Percentiles rank a stretch among this genome's conserved stretches.
Conservation (phyloP, 768 basidiomycete species). For the Rhodosporidiobolus sp. region DNA sequence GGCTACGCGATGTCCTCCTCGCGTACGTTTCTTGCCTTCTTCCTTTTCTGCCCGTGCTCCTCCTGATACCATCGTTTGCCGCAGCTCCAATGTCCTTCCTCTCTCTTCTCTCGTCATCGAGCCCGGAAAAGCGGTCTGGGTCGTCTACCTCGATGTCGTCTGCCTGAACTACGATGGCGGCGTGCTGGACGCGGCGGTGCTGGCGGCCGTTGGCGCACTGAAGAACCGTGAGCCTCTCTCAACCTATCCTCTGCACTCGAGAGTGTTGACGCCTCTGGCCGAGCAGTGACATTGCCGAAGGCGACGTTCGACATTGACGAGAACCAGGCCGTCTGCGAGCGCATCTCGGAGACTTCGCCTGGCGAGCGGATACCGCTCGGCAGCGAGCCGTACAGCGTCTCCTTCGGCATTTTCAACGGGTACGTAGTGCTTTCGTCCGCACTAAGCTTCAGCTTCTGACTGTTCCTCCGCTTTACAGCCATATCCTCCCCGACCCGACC, state of each 20-base stretch:
- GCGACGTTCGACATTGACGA: constrained; percentile 27
- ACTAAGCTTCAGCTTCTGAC: background rate
- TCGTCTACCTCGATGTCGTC: constrained; percentile 87
- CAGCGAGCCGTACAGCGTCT: constrained; percentile 55
- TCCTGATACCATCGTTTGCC: background rate
- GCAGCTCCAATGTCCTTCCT: constrained; percentile 65
- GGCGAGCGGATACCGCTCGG: constrained; percentile 56
- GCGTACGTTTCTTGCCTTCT: constrained; percentile 55
- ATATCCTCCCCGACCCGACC: constrained; percentile 75
- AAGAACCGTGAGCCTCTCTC: constrained; percentile 55
- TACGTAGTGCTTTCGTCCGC: constrained; percentile 50
- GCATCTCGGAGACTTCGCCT: constrained; percentile 40
- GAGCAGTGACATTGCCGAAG: constrained; percentile 19
- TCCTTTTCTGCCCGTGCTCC: background rate
- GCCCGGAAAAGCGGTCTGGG: constrained; percentile 77
- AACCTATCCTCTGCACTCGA: constrained; percentile 70
- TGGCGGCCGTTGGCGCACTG: constrained; percentile 83
- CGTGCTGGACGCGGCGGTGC: constrained; percentile 79
- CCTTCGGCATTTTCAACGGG: constrained; percentile 80
- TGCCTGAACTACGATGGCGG: constrained; percentile 99
- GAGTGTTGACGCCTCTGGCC: constrained; percentile 64
- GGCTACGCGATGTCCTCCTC: constrained; percentile 71
- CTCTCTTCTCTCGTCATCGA: constrained; percentile 73
- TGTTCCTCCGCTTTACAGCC: constrained; percentile 53
- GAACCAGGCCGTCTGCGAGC: constrained; percentile 18